Base-by-base conservation (phyloP, 192 early-diverging fungal genomes). In the Backusella sp. region DNA sequence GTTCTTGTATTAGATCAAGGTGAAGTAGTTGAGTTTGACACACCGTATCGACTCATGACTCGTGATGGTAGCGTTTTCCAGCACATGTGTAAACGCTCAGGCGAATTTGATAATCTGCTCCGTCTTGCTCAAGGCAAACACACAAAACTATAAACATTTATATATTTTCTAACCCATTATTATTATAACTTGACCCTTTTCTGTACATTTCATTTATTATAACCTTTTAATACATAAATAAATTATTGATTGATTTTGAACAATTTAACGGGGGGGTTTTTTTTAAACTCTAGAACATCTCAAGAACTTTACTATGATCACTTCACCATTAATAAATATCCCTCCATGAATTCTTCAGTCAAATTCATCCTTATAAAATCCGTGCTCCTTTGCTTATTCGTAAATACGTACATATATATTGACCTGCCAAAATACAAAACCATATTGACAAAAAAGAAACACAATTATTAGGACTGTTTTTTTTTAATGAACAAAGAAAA, bases 161-260 rank as follows among this genome's bases (percentile, higher is more conserved):
- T 21, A 5, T 53, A 53, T 53, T 21, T 21, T 53, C 5, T 67
- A 67, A 36, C 34, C 26, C 19, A 32, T 1, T 67, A 34, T 67
- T 34, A 19, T 67, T 28, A 28, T 28, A 23, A 65, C 21, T 21
- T 6, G 3, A 2, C 26, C 4, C 19, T 11, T 21, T 39, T 53
- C 6, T 53, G 52, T 53, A 53, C n/a, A 53, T 53, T 53, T 34
- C 26, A 36, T 35, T 67, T 67, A 12, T 67, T n/a, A 69, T 26
- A 66, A 73, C 66, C n/a, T 77, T 46, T 32, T 26, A 19, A 39
- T 39, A 32, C 19, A 62, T 21, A 77, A 44, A 44, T 44, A 44
- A 44, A 44, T 44, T 44, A 44, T 44, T 14, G 42, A 44, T 44
- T 44, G 42, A 44, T 44, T 44, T 14, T 44, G 42, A 44, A 44